These are phyloP conservation scores for Aspergillus phoenicis DNA, from an alignment of 2,329 filamentous ascomycete genomes.

Conservation along the genomic window DNA sequence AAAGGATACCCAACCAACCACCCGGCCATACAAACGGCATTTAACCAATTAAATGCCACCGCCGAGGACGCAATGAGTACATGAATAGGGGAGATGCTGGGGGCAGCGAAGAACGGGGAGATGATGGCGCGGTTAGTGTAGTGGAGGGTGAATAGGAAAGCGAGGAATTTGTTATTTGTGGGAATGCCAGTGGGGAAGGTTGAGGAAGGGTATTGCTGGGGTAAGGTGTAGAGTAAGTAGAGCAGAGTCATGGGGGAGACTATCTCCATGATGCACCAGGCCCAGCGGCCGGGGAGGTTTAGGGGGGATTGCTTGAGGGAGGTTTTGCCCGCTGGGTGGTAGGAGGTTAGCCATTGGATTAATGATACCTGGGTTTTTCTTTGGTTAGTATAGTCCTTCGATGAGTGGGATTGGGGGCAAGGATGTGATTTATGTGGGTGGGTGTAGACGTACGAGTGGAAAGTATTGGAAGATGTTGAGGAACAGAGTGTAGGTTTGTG, in stretches of 20 bases:
- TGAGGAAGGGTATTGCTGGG: conserved; percentile 45
- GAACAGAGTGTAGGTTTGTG: conserved; percentile 40
- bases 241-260: conserved; percentile 75
- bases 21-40: conserved; percentile 74
- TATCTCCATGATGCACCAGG: conserved; percentile 86
- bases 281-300: conserved; percentile 86
- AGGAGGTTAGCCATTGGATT: conserved; percentile 74
- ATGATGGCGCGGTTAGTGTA: conserved; percentile 88
- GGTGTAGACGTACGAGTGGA: conserved; percentile 49
- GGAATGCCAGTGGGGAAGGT: conserved; percentile 32
- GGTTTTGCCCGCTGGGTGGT: conserved; percentile 92
- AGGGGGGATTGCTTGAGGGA: conserved; percentile 66
- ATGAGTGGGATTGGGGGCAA: neutral
- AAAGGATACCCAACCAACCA: conserved; percentile 82
- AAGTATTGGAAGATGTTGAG: conserved; percentile 48
- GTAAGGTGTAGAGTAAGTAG: conserved; percentile 75
- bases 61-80: conserved; percentile 66
- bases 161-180: conserved; percentile 37
- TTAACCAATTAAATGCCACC: conserved; percentile 74
- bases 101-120: conserved; percentile 75
- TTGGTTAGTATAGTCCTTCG: conserved; percentile 18
- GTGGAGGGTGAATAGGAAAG: conserved; percentile 67
- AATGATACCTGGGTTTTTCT: conserved; percentile 63
- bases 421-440: no score
- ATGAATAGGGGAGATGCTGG: conserved; percentile 91